These are phyloP conservation scores for Malania oleifera DNA, from an alignment of 164 flowering plant genomes.

Conservation along the genomic window DNA sequence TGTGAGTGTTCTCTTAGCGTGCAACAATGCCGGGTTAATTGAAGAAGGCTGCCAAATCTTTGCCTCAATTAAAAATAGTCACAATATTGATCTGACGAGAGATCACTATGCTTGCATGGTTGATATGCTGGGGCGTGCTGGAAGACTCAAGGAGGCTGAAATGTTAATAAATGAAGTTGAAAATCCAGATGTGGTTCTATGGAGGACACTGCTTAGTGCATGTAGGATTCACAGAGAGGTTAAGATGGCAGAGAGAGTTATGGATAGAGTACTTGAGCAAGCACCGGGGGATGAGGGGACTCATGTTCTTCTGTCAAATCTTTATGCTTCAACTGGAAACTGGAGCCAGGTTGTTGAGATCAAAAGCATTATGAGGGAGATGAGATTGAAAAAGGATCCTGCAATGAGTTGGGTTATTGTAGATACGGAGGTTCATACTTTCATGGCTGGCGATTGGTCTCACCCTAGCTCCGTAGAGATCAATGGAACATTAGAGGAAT, in stretches of 20 bases:
- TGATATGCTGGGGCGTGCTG: slow-evolving; percentile 47
- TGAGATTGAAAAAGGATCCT: slow-evolving; percentile 40
- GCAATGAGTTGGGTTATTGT: slow-evolving; percentile 51
- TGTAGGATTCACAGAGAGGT: slow-evolving; percentile 45
- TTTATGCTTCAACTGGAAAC: slow-evolving; percentile 39
- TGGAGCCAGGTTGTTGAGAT: slow-evolving; percentile 39
- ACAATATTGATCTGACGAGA: slow-evolving; percentile 18
- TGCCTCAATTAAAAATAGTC: slow-evolving; percentile 19
- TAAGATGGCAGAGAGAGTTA: slow-evolving; percentile 31
- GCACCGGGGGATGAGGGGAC: slow-evolving; percentile 36
- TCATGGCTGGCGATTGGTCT: slow-evolving; percentile 41
- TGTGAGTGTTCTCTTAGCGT: slow-evolving; percentile 40
- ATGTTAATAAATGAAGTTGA: slow-evolving; percentile 22
- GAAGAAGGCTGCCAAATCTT: slow-evolving; percentile 43
- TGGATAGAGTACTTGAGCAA: slow-evolving; percentile 23
- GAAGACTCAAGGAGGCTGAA: slow-evolving; percentile 49
- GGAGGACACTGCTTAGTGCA: slow-evolving; percentile 44
- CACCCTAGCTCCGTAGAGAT: slow-evolving; percentile 34
- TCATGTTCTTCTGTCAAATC: slow-evolving; percentile 36
- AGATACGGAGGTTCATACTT: slow-evolving; percentile 31
- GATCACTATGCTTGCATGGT: slow-evolving; percentile 55
- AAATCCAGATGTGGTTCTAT: slow-evolving; percentile 42
- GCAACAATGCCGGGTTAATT: slow-evolving; percentile 45
- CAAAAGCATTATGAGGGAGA: slow-evolving; percentile 34
- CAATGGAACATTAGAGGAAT: slow-evolving; percentile 19